Base-by-base conservation (phyloP, 768 basidiomycete species). In the Russula abietina region DNA sequence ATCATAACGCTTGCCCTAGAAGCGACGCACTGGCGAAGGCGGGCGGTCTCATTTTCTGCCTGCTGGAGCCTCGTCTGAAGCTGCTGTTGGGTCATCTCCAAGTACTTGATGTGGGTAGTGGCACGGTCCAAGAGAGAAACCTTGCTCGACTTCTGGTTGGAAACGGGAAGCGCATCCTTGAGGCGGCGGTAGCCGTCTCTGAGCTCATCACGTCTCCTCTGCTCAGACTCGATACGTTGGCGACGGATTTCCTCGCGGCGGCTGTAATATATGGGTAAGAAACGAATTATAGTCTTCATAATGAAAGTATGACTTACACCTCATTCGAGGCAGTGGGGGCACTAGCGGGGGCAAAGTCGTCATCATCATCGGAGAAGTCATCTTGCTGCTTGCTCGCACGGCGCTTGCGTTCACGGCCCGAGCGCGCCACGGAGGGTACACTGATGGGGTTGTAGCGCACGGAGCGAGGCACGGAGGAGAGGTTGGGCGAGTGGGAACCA, bases 71-170 rank as follows among this genome's bases (percentile, higher is more conserved):
- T 80, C 72, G 81, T 82, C 79, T 90, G 88, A 68, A 89, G 78
- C 70, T 88, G 85, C 62, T 81, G 81, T 67, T 86, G 87, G 69
- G 87, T 84, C 73, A 87, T 83, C 78, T 93, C 90, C 70, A 94
- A 86, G 69, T 90, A 86, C 76, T 85, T 83, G 79, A 95, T 88
- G 76, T 94, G 91, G 57, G 84, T 86, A 67, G 89, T 90, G 46
- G 92, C 87, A 71, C 93, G 85, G 70, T 95, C 93, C 69, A 96
- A 82, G 60, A 95, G 79, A 65, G 87, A 90, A 57, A 93, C 89
- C 78, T 96, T 96, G 82, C 88, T 91, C 11, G 90, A 86, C 80
- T 93, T 91, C 81, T 94, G 91, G 79, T 92, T 93, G 52, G 88
- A 89, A 63, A 87, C 80, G 32, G 93, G 93, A 69, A 96, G 86